These are phyloP conservation scores for Ajuga chamaepitys DNA, from an alignment of 257 asterid genomes.

Conservation along the genomic window DNA sequence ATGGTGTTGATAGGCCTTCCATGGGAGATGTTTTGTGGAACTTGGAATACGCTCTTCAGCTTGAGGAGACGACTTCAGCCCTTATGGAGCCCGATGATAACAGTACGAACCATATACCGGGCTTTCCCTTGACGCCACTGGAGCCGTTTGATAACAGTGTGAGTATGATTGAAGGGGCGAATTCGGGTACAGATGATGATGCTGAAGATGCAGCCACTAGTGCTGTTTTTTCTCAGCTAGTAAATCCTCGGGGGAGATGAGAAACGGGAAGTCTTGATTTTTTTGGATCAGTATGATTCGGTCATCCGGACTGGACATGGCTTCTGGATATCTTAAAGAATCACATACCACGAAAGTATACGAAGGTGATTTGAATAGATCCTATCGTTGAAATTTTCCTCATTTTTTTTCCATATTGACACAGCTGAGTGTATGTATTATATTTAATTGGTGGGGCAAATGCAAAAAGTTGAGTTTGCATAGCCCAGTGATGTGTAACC, in stretches of 20 bases:
- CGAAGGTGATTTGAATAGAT: slow-evolving; percentile 30
- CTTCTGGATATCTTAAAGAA: background rate
- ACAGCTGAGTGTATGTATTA: slow-evolving; percentile 23
- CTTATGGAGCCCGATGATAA: slow-evolving; percentile 57
- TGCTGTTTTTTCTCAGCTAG: slow-evolving; percentile 76
- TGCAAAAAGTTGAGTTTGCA: slow-evolving; percentile 25
- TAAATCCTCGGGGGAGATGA: slow-evolving; percentile 76
- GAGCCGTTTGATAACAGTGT: slow-evolving; percentile 61
- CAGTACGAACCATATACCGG: slow-evolving; percentile 58
- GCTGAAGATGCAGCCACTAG: slow-evolving; percentile 63
- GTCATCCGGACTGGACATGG: background rate
- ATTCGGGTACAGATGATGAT: slow-evolving; percentile 59
- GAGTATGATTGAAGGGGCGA: slow-evolving; percentile 46
- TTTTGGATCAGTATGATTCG: slow-evolving; percentile 5
- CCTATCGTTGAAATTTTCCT: slow-evolving; percentile 16
- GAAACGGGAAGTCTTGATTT: background rate
- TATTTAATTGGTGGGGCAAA: slow-evolving; percentile 27
- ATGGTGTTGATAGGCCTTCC: slow-evolving; percentile 72
- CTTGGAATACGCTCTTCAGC: slow-evolving; percentile 73
- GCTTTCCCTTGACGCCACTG: slow-evolving; percentile 38
- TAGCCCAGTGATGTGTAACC: slow-evolving; percentile 25
- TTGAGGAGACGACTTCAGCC: slow-evolving; percentile 67
- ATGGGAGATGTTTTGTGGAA: slow-evolving; percentile 87
- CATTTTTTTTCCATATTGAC: slow-evolving; percentile 11
- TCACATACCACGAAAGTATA: slow-evolving; percentile 14